These are phyloP conservation scores for Sporothrix luriei DNA, from an alignment of 2,329 filamentous ascomycete genomes.

Conservation along the genomic window DNA sequence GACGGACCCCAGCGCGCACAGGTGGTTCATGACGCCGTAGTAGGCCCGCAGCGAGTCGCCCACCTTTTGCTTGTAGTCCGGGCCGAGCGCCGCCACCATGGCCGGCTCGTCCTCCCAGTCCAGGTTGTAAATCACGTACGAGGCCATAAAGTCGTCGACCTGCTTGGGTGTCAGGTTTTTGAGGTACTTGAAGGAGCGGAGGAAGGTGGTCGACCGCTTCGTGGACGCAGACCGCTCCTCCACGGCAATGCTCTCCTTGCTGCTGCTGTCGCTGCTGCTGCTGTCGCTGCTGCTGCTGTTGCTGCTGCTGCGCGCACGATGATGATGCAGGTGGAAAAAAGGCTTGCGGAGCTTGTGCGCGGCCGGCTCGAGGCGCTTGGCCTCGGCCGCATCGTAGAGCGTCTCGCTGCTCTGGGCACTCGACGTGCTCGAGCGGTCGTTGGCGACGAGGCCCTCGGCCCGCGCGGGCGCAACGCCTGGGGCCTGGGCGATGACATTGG, in stretches of 20 bases:
- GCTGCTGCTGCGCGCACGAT: neutral
- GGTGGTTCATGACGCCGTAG: constrained; percentile 58
- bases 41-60: constrained; percentile 56
- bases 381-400: constrained; percentile 42
- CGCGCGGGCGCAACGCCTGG: neutral
- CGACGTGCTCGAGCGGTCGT: constrained; percentile 25
- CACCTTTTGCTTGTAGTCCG: constrained; percentile 54
- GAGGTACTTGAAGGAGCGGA: constrained; percentile 54
- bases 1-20: constrained; percentile 58
- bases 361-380: constrained; percentile 32
- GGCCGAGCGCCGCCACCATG: constrained; percentile 53
- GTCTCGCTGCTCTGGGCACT: constrained; percentile 45
- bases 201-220: constrained; percentile 54
- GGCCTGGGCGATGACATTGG: neutral
- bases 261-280: neutral
- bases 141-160: constrained; percentile 59
- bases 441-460: neutral
- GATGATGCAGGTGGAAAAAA: constrained; percentile 21
- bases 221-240: constrained; percentile 51
- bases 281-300: neutral
- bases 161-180: constrained; percentile 53
- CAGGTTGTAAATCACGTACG: constrained; percentile 59
- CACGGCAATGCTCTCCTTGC: constrained; percentile 34
- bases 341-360: constrained; percentile 32
- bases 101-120: constrained; percentile 56